Percentiles rank a stretch among this genome's conserved stretches.
These are phyloP conservation scores for Yarrowia osloensis DNA, from an alignment of 805 yeast species.

Conservation along the genomic window DNA sequence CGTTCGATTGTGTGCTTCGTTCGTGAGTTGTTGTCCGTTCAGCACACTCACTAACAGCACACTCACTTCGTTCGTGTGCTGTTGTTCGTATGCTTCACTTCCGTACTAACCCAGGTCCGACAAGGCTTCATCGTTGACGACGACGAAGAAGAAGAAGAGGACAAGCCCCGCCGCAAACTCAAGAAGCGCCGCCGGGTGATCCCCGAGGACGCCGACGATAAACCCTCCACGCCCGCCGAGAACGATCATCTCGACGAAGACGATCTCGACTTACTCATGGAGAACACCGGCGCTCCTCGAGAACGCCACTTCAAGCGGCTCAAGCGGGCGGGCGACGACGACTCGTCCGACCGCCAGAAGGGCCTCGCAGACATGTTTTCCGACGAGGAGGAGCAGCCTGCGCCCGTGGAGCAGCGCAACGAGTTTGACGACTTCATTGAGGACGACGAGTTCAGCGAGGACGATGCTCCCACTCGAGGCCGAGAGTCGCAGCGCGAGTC, in stretches of 20 bases:
- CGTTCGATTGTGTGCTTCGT: no score
- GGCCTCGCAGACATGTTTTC: conserved; percentile 72
- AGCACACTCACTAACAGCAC: no score
- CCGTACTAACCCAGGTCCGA: conserved; percentile 49
- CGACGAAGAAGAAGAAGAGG: conserved; percentile 66
- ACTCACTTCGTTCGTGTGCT: no score
- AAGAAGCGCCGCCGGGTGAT: conserved; percentile 35
- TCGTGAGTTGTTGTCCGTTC: no score
- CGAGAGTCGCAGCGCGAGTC: conserved; percentile 18
- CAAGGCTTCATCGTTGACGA: conserved; percentile 96
- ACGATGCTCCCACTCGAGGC: conserved; percentile 29
- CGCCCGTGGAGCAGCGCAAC: conserved; percentile 45
- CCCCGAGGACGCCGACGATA: conserved; percentile 28
- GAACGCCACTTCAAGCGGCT: conserved; percentile 70
- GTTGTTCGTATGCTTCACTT: no score
- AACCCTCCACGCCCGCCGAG: background rate
- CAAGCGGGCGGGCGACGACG: conserved; percentile 65
- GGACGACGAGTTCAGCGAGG: conserved; percentile 90
- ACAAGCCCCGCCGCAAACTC: conserved; percentile 36
- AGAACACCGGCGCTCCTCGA: conserved; percentile 65
- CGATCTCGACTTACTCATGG: conserved; percentile 87
- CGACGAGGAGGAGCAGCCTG: conserved; percentile 48
- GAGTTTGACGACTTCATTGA: conserved; percentile 97
- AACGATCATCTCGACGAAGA: conserved; percentile 71
- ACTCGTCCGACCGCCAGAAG: conserved; percentile 38